Conservation (phyloP, 805 yeast genomes). For the Yarrowia hollandica region DNA sequence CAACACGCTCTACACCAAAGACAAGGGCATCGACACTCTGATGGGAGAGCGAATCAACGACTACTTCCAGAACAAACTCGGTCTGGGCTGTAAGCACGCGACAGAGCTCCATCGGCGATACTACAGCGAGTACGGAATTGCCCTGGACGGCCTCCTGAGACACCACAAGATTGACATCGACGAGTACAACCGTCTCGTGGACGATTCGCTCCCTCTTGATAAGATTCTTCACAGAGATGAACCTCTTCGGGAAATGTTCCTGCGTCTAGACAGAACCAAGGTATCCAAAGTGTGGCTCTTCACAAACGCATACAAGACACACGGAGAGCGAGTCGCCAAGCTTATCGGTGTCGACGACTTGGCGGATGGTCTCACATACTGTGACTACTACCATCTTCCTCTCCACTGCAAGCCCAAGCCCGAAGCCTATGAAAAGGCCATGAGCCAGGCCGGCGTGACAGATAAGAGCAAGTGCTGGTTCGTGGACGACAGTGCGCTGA, state of each 20-base stretch:
- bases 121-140: conserved; percentile 86
- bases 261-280: conserved; percentile 47
- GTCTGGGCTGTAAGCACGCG: conserved; percentile 72
- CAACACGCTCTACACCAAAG: conserved; percentile 79
- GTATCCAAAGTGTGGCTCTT: conserved; percentile 83
- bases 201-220: conserved; percentile 87
- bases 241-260: conserved; percentile 40
- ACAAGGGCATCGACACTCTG: conserved; percentile 74
- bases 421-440: conserved; percentile 56
- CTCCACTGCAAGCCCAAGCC: conserved; percentile 89
- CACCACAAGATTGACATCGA: conserved; percentile 75
- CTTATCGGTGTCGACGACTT: conserved; percentile 86
- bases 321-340: conserved; percentile 76
- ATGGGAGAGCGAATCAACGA: conserved; percentile 86
- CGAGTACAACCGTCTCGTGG: conserved; percentile 84
- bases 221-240: conserved; percentile 62
- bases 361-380: conserved; percentile 90
- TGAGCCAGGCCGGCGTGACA: conserved; percentile 60
- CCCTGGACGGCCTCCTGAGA: conserved; percentile 80
- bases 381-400: conserved; percentile 69
- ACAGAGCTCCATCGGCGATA: conserved; percentile 66
- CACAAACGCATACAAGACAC: conserved; percentile 92
- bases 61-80: conserved; percentile 67
- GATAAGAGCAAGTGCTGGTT: conserved; percentile 59
- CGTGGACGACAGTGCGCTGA: conserved; percentile 83